A percentile compares a stretch with the other conserved stretches of the same genome.
Evolutionary conservation across 192 early-diverging fungal species (phyloP).

Genomic region (Linderina pennispora): DNA sequence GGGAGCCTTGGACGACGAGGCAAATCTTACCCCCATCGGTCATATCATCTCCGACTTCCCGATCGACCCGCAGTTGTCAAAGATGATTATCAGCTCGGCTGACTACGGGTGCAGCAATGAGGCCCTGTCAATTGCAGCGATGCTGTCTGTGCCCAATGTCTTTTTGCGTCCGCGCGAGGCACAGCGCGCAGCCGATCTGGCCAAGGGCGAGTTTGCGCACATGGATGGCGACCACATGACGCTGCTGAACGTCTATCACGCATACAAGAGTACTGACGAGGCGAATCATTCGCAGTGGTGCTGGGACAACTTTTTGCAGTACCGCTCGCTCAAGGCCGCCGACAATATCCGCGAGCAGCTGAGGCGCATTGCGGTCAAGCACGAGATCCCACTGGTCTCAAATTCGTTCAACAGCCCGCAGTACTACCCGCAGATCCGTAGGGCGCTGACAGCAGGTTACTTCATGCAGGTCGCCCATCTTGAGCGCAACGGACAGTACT

Average conservation of each 20-base stretch:
- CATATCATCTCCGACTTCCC: conserved; percentile 93
- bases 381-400: conserved; percentile 61
- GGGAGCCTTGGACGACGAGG: conserved; percentile 92
- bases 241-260: conserved; percentile 94
- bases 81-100: conserved; percentile 85
- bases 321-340: conserved; percentile 80
- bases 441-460: conserved; percentile 85
- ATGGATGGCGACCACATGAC: conserved; percentile 95
- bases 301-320: conserved; percentile 89
- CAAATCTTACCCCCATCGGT: conserved; percentile 81
- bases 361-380: conserved; percentile 71
- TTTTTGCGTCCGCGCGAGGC: conserved; percentile 91
- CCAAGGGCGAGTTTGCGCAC: conserved; percentile 91
- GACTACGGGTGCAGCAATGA: conserved; percentile 89
- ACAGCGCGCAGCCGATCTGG: conserved; percentile 80
- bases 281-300: conserved; percentile 91
- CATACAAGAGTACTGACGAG: conserved; percentile 58
- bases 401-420: conserved; percentile 62
- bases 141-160: conserved; percentile 85
- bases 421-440: conserved; percentile 86
- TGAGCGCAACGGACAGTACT: conserved; percentile 80
- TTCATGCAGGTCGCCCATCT: conserved; percentile 99
- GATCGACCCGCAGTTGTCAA: conserved; percentile 91
- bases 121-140: conserved; percentile 88
- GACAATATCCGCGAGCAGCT: conserved; percentile 91